A percentile compares a stretch with the other conserved stretches of the same genome.
phyloP scores from a whole-genome alignment of 2,329 filamentous ascomycete species.

The Penicillium griseofulvum region DNA sequence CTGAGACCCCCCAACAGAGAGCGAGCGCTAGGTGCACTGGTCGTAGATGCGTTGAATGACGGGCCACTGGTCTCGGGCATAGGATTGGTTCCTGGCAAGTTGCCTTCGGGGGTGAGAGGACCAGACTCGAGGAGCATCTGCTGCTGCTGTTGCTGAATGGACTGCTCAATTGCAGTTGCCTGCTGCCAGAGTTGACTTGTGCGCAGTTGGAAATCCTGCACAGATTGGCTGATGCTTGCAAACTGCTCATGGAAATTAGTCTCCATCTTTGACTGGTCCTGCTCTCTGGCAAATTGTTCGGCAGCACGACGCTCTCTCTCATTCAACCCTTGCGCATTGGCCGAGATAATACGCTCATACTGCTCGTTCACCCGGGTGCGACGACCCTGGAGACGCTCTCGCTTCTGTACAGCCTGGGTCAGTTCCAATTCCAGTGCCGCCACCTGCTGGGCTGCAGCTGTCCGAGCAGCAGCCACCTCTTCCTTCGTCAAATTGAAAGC shows the following conservation, averaged over 20 bases:
- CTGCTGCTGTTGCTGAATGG: conserved; percentile 47
- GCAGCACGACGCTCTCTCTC: conserved; percentile 53
- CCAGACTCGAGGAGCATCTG: conserved; percentile 44
- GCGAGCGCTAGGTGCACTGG: conserved; percentile 30
- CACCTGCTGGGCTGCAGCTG: conserved; percentile 52
- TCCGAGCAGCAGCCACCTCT: conserved; percentile 51
- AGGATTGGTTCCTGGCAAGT: conserved; percentile 53
- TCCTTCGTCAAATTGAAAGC: conserved; percentile 50
- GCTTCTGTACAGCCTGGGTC: conserved; percentile 52
- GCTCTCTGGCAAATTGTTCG: conserved; percentile 46
- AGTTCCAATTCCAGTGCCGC: conserved; percentile 55
- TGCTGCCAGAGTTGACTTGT: conserved; percentile 47
- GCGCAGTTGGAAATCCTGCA: conserved; percentile 45
- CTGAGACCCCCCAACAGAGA: conserved; percentile 37
- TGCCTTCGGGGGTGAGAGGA: conserved; percentile 60
- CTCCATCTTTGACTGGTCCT: conserved; percentile 47
- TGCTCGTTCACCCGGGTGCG: conserved; percentile 60
- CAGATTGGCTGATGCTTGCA: conserved; percentile 40
- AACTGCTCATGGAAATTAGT: conserved; percentile 44
- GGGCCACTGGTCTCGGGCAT: conserved; percentile 29
- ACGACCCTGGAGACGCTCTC: conserved; percentile 59
- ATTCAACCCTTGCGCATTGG: conserved; percentile 57
- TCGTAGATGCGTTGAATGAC: conserved; percentile 26
- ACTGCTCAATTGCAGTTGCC: conserved; percentile 43
- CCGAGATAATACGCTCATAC: conserved; percentile 57